Conservation (phyloP, 2,329 filamentous ascomycete genomes). For the Cladosporium sp. region DNA sequence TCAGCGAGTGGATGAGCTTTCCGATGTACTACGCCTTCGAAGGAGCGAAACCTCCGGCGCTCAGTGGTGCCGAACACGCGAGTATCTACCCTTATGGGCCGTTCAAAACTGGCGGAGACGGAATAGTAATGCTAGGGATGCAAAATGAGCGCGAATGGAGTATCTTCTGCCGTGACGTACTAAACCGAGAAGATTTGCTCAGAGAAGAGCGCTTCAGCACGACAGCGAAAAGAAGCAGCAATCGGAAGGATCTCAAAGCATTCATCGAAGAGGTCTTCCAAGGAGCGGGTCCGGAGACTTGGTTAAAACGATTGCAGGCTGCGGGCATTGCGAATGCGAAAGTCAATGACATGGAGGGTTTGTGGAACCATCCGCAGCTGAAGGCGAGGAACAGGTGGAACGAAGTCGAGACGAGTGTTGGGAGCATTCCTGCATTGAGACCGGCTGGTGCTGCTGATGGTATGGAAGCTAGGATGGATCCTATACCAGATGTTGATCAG, state of each 20-base stretch:
- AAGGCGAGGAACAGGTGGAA: conserved; percentile 51
- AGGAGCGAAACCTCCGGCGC: conserved; percentile 43
- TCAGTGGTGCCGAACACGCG: conserved; percentile 53
- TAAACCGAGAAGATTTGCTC: conserved; percentile 43
- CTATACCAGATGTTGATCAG: conserved; percentile 51
- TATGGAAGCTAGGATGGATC: conserved; percentile 40
- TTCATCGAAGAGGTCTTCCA: conserved; percentile 35
- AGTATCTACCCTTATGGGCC: conserved; percentile 57
- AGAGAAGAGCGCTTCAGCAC: conserved; percentile 39
- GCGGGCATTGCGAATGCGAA: conserved; percentile 55
- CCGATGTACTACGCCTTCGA: conserved; percentile 51
- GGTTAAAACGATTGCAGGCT: conserved; percentile 44
- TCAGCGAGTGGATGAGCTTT: conserved; percentile 59
- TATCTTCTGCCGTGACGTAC: conserved; percentile 48
- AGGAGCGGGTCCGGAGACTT: conserved; percentile 43
- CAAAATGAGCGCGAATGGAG: conserved; percentile 58
- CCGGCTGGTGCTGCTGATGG: conserved; percentile 46
- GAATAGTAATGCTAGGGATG: conserved; percentile 54
- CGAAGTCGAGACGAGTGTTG: conserved; percentile 47
- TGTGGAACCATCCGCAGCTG: conserved; percentile 55
- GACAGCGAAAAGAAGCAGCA: conserved; percentile 9
- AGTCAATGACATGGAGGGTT: conserved; percentile 54
- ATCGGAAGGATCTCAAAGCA: conserved; percentile 9
- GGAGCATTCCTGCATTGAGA: conserved; percentile 48
- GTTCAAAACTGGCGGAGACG: conserved; percentile 48